A percentile compares a stretch with the other conserved stretches of the same genome.
phyloP scores from a whole-genome alignment of 495 filamentous ascomycete species.

The Penicillium pancosmium region DNA sequence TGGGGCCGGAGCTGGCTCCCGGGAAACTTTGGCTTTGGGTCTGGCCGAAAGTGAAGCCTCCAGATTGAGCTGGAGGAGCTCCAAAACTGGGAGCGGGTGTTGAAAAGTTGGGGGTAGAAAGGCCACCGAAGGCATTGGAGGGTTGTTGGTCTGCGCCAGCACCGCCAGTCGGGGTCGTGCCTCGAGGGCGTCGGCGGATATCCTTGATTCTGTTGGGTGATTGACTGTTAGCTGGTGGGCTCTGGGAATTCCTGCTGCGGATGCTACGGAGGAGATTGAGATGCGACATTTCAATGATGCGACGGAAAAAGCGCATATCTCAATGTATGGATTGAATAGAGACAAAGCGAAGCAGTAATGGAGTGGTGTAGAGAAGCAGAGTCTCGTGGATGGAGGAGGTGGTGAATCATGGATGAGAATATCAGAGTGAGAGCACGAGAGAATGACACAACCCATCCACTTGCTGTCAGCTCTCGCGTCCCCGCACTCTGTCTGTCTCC shows the following conservation, averaged over 20 bases:
- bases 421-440: too few relatives aligned
- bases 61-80: constrained; percentile 34
- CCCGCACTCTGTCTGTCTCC: too few relatives aligned
- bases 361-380: too few relatives aligned
- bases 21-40: constrained; percentile 53
- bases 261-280: neutral
- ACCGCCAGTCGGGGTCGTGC: constrained; percentile 22
- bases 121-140: constrained; percentile 22
- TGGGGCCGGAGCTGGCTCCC: constrained; percentile 33
- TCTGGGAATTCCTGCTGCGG: neutral
- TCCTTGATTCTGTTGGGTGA: constrained; percentile 38
- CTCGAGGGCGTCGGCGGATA: constrained; percentile 34
- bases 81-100: constrained; percentile 30
- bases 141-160: constrained; percentile 17
- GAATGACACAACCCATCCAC: too few relatives aligned
- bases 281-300: neutral
- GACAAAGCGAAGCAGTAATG: too few relatives aligned
- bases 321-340: too few relatives aligned
- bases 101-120: constrained; percentile 31
- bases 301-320: neutral
- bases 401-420: too few relatives aligned
- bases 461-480: too few relatives aligned
- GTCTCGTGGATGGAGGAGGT: too few relatives aligned
- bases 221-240: neutral
- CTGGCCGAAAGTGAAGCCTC: constrained; percentile 49